Percentiles rank a stretch among this genome's conserved stretches.
These are phyloP conservation scores for Oenanthe javanica DNA, from an alignment of 140 eudicot species.

Conservation along the genomic window DNA sequence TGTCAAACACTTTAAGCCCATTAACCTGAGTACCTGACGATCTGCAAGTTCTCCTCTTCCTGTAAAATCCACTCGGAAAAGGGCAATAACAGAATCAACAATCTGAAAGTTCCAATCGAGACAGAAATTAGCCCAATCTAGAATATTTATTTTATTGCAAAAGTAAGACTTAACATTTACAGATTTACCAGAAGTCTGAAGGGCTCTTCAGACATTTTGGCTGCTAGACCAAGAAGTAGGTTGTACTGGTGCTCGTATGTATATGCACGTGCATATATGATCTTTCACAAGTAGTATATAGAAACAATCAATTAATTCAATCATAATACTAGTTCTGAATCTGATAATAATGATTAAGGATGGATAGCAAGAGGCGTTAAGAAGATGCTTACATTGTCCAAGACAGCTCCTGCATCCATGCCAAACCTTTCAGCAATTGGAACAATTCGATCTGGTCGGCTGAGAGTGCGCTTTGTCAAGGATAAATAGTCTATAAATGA, in stretches of 20 bases:
- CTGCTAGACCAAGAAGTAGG: constrained; percentile 97
- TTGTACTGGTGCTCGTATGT: constrained; percentile 98
- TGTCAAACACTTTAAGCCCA: background rate
- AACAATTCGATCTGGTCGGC: constrained; percentile 94
- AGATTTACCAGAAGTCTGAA: constrained; percentile 73
- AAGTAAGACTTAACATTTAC: background rate
- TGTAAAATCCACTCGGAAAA: constrained; percentile 93
- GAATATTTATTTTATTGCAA: background rate
- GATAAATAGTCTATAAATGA: background rate
- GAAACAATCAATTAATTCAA: constrained; percentile 11
- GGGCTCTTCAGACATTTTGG: constrained; percentile 98
- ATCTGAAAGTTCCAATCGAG: constrained; percentile 39
- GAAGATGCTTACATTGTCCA: constrained; percentile 61
- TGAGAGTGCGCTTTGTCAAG: constrained; percentile 38
- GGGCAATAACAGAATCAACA: constrained; percentile 89
- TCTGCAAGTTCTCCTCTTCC: constrained; percentile 99
- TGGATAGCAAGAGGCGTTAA: background rate
- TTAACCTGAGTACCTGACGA: constrained; percentile 47
- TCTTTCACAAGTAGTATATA: constrained; percentile 31
- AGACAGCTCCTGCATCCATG: constrained; percentile 98
- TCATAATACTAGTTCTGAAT: background rate
- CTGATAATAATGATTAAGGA: background rate
- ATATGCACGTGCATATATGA: constrained; percentile 93
- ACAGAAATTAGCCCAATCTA: constrained; percentile 7
- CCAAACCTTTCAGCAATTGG: constrained; percentile 99